Conservation (phyloP, 495 filamentous ascomycete species). For the Tuber melanosporum region DNA sequence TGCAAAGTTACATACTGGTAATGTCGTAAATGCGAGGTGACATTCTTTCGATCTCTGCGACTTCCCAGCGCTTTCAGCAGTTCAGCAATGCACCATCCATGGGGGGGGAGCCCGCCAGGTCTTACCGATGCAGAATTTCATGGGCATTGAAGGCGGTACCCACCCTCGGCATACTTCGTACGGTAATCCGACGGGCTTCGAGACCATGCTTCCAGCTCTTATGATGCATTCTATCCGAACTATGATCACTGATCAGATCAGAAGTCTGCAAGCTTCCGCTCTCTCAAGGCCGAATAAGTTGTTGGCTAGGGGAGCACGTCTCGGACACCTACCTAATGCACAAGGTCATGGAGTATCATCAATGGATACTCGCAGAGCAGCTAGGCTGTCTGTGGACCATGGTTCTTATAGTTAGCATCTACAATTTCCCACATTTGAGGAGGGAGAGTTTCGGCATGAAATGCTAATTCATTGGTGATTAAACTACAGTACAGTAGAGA, state of each 20-base stretch:
- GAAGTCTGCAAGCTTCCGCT: not conserved
- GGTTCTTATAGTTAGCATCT: not conserved
- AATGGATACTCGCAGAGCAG: not conserved
- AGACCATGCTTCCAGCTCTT: not conserved
- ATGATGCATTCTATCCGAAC: not conserved
- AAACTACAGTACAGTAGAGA: constrained; percentile 1
- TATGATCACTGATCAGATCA: constrained; percentile 1
- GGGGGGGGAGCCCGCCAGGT: not conserved
- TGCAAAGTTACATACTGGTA: not conserved
- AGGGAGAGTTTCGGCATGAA: not conserved
- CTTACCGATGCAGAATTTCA: not conserved
- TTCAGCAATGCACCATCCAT: not conserved
- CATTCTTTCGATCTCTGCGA: not conserved
- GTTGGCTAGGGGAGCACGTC: not conserved
- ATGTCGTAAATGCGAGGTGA: not conserved
- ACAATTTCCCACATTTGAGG: not conserved
- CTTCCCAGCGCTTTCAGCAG: not conserved
- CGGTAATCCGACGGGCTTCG: not conserved
- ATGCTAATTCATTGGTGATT: not conserved
- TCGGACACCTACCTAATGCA: not conserved
- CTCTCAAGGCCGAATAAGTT: not conserved
- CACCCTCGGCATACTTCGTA: not conserved
- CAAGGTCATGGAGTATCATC: not conserved
- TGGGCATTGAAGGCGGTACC: not conserved
- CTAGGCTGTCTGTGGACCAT: not conserved